Percentiles rank a stretch among this genome's conserved stretches.
Conservation (phyloP, 768 basidiomycete species). For the Xerocomus brunneocitrinus region DNA sequence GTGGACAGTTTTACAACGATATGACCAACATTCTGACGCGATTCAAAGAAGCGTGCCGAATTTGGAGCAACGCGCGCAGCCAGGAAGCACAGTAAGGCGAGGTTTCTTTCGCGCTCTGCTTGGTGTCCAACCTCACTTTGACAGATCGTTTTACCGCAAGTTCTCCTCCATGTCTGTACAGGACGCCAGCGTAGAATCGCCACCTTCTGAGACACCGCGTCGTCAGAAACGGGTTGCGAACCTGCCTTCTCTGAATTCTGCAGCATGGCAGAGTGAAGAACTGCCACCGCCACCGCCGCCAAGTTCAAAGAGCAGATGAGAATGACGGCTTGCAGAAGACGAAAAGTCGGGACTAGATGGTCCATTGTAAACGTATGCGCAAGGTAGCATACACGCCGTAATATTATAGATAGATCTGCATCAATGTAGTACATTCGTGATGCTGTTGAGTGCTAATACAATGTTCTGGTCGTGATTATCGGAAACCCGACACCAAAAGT, state of each 20-base stretch:
- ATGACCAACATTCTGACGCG: conserved; percentile 65
- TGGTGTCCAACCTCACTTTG: not conserved
- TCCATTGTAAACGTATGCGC: not conserved
- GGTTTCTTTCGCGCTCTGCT: no score
- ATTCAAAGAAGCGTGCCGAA: conserved; percentile 71
- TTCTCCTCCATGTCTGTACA: conserved; percentile 31
- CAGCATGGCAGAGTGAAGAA: conserved; percentile 53
- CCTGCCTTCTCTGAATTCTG: conserved; percentile 45
- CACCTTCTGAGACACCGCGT: conserved; percentile 7
- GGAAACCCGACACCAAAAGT: not conserved
- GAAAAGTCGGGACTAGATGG: no score
- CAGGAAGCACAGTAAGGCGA: conserved; percentile 67
- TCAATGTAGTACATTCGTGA: not conserved
- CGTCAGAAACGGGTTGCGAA: conserved; percentile 31
- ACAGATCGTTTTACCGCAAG: conserved; percentile 18
- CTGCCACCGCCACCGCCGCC: conserved; percentile 37
- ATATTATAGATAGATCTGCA: not conserved
- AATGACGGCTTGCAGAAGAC: not conserved
- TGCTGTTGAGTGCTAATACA: not conserved
- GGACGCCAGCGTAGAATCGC: conserved; percentile 8
- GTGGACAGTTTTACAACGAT: conserved; percentile 83
- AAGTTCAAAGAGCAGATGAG: not conserved
- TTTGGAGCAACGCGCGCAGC: conserved; percentile 68
- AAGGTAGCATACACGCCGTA: not conserved
- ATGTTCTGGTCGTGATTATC: not conserved